Evolutionary conservation across 2,329 filamentous ascomycete genomes (phyloP).

Genomic region (Cryphonectria nitschkei): DNA sequence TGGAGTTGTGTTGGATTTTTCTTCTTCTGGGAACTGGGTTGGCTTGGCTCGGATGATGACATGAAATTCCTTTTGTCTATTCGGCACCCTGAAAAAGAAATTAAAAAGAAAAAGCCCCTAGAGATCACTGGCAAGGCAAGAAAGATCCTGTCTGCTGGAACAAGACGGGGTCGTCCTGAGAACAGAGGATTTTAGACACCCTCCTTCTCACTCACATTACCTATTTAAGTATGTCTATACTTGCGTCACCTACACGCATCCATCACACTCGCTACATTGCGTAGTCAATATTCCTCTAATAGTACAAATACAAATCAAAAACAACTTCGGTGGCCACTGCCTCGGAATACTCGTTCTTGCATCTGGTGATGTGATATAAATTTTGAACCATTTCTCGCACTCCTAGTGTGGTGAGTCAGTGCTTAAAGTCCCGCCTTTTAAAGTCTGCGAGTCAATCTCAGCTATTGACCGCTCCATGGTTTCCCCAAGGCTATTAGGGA

Average conservation of each 20-base stretch:
- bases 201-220: not conserved
- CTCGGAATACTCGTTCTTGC: not conserved
- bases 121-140: not conserved
- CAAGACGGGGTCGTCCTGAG: constrained; percentile 3
- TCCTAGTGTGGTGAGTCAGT: too few relatives aligned
- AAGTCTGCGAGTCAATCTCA: not conserved
- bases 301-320: not conserved
- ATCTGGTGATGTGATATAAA: not conserved
- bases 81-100: constrained; percentile 5
- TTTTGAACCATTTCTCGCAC: too few relatives aligned
- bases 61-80: constrained; percentile 18
- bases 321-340: not conserved
- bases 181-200: not conserved
- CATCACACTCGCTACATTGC: constrained; percentile 22
- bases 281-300: not conserved
- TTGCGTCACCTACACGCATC: constrained; percentile 17
- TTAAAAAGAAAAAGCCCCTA: not conserved
- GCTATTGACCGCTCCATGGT: not conserved
- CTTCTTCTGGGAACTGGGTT: constrained; percentile 1
- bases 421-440: not conserved
- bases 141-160: constrained; percentile 13
- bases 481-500: too few relatives aligned
- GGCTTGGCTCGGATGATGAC: constrained; percentile 5
- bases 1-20: constrained; percentile 19
- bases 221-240: constrained; percentile 13